A percentile compares a stretch with the other conserved stretches of the same genome.
Conservation (phyloP, 2,329 filamentous ascomycete genomes). For the Magnaporthiopsis rhizophila region DNA sequence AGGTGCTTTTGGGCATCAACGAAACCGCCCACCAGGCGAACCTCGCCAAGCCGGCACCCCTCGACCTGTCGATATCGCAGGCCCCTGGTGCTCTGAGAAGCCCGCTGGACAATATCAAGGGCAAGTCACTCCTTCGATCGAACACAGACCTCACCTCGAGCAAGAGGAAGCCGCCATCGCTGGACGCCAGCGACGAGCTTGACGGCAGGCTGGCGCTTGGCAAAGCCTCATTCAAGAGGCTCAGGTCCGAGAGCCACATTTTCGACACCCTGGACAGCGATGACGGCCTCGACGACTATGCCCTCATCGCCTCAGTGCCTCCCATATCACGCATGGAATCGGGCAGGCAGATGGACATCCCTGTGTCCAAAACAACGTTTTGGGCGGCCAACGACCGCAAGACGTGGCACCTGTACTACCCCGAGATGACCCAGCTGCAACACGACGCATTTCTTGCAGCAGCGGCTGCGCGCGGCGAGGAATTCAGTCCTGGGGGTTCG, state of each 20-base stretch:
- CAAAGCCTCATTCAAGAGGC: conserved; percentile 46
- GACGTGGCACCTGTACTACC: conserved; percentile 55
- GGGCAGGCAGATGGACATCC: conserved; percentile 49
- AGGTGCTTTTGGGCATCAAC: conserved; percentile 15
- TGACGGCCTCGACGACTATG: conserved; percentile 38
- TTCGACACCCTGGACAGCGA: conserved; percentile 9
- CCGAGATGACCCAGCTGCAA: conserved; percentile 55
- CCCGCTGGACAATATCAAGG: conserved; percentile 23
- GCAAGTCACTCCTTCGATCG: conserved; percentile 27
- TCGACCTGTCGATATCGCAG: background rate
- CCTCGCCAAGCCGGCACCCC: conserved; percentile 15
- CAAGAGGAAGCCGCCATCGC: conserved; percentile 40
- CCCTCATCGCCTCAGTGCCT: conserved; percentile 40
- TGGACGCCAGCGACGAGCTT: conserved; percentile 42
- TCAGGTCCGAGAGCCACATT: conserved; percentile 40
- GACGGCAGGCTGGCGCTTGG: conserved; percentile 22
- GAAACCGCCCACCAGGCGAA: conserved; percentile 44
- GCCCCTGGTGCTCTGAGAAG: background rate
- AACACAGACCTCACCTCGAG: conserved; percentile 34
- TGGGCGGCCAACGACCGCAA: conserved; percentile 46
- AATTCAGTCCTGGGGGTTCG: conserved; percentile 40
- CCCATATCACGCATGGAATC: conserved; percentile 40
- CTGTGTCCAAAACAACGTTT: conserved; percentile 47
- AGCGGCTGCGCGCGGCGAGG: conserved; percentile 40
- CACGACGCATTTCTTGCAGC: conserved; percentile 46